Conservation (phyloP, 495 filamentous ascomycete species). For the Copromyces sp. region DNA sequence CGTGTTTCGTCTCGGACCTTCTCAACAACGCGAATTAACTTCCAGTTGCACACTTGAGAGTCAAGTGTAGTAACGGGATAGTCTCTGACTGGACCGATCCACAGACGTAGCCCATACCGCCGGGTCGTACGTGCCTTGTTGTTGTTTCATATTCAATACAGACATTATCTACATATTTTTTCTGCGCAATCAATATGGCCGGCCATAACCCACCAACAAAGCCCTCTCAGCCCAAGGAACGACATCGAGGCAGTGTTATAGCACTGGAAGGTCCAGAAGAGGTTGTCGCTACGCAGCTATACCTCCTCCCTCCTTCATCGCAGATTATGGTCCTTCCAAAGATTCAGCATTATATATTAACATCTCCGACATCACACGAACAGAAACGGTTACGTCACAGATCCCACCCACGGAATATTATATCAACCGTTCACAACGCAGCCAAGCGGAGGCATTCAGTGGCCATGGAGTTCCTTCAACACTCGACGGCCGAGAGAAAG, state of each 20-base stretch:
- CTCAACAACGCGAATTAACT: background rate
- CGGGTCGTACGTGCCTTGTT: background rate
- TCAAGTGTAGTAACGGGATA: background rate
- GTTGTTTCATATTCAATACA: background rate
- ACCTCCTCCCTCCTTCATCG: conserved; percentile 37
- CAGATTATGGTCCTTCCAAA: conserved; percentile 39
- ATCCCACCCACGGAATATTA: conserved; percentile 24
- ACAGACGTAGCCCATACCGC: background rate
- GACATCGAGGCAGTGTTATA: conserved; percentile 35
- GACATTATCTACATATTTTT: background rate
- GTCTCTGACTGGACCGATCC: background rate
- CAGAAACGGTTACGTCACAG: conserved; percentile 12
- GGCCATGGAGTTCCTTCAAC: conserved; percentile 34
- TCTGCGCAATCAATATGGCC: background rate
- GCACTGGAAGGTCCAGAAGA: conserved; percentile 42
- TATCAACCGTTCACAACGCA: conserved; percentile 33
- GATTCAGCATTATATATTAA: conserved; percentile 26
- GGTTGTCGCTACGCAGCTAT: conserved; percentile 39
- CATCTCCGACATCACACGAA: conserved; percentile 2
- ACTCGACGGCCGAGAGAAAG: conserved; percentile 27
- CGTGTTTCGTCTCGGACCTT: background rate
- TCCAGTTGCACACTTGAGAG: background rate
- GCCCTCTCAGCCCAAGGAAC: background rate
- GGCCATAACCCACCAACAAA: background rate
- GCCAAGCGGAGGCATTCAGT: conserved; percentile 28